These are phyloP conservation scores for Daucus carota DNA, from an alignment of 129 eudicot species.

Conservation along the genomic window DH1_v3.0 NC_030384.2:47980501-47981000, in stretches of 20 bases:
- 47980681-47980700: constrained; percentile 63
- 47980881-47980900: background rate
- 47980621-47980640: constrained; percentile 10
- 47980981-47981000: background rate
- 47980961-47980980: background rate
- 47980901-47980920: background rate
- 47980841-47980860: background rate
- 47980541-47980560: background rate
- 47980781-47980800: constrained; percentile 53
- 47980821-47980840: background rate
- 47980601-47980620: background rate
- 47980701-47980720: constrained; percentile 66
- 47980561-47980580: background rate
- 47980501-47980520: background rate
- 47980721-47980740: constrained; percentile 59
- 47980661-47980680: constrained; percentile 89
- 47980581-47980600: background rate
- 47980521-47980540: background rate
- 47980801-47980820: background rate
- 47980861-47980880: background rate
- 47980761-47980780: constrained; percentile 38
- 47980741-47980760: constrained; percentile 36
- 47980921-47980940: no score
- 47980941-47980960: background rate
- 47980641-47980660: constrained; percentile 63